Conservation (phyloP, 305 asterid genomes). For the Rubia balearica region DNA sequence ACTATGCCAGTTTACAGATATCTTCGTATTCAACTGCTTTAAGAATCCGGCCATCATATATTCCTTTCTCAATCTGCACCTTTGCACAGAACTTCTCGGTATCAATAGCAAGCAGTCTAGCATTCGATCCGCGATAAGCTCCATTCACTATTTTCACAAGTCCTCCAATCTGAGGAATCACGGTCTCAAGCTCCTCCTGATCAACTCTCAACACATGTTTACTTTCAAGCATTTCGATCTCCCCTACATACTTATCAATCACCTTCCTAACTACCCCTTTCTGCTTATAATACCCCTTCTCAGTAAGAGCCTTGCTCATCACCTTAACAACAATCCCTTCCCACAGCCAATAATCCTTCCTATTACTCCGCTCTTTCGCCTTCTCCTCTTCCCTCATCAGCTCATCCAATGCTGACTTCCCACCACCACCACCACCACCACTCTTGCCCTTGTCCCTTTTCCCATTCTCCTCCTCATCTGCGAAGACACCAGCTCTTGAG, state of each 20-base stretch:
- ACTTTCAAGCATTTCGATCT: constrained; percentile 84
- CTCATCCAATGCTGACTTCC: constrained; percentile 58
- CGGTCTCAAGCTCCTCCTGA: constrained; percentile 91
- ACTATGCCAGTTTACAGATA: constrained; percentile 57
- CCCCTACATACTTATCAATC: constrained; percentile 71
- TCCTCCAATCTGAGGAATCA: constrained; percentile 87
- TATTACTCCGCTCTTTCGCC: constrained; percentile 62
- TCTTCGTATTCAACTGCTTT: constrained; percentile 84
- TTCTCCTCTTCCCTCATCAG: constrained; percentile 78
- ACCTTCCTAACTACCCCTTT: constrained; percentile 70
- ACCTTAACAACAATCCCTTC: constrained; percentile 76
- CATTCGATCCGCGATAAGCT: constrained; percentile 72
- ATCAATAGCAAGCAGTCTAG: constrained; percentile 56
- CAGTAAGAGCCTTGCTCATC: constrained; percentile 69
- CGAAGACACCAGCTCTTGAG: constrained; percentile 35
- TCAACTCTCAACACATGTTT: constrained; percentile 81
- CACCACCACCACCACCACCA: constrained; percentile 7
- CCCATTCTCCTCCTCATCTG: constrained; percentile 42
- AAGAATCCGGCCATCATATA: constrained; percentile 75
- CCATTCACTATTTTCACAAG: constrained; percentile 79
- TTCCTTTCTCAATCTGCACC: constrained; percentile 82
- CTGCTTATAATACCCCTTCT: constrained; percentile 81
- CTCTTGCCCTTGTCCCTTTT: constrained; percentile 39
- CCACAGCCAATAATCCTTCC: constrained; percentile 88
- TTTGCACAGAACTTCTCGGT: constrained; percentile 59